Conservation (phyloP, 1,284 basidiomycete species). For the Moesziomyces sp. region DNA sequence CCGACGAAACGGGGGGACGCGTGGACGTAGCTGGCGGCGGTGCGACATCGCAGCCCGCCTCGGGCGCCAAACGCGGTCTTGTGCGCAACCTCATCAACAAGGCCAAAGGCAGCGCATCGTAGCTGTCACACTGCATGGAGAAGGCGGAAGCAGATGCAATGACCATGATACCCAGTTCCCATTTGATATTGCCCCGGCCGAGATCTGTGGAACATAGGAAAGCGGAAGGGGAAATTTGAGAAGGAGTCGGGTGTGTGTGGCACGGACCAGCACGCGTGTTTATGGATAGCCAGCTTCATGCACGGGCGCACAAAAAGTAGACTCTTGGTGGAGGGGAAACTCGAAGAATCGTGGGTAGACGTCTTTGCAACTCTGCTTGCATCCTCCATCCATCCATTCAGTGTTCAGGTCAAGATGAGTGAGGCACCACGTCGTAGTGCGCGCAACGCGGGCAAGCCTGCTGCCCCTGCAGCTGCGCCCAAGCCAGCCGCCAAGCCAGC, state of each 20-base stretch:
- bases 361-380: no score
- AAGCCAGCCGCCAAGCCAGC: conserved; percentile 11
- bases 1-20: conserved; percentile 9
- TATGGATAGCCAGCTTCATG: no score
- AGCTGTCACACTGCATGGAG: not conserved
- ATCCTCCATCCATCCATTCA: not conserved
- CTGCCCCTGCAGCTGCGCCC: conserved; percentile 10
- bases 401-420: conserved; percentile 2
- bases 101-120: conserved; percentile 21
- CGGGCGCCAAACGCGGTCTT: conserved; percentile 20
- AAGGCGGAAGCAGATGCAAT: not conserved
- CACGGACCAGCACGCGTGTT: not conserved
- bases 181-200: not conserved
- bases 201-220: not conserved
- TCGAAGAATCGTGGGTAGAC: no score
- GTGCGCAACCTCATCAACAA: conserved; percentile 39
- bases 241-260: not conserved
- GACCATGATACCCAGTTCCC: not conserved
- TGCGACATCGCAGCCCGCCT: not conserved
- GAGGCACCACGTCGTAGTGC: conserved; percentile 31
- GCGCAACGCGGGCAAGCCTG: conserved; percentile 32
- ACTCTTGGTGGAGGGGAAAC: no score
- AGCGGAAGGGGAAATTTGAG: not conserved
- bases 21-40: not conserved
- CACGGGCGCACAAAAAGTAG: no score